Evolutionary conservation across 1,284 basidiomycete genomes (phyloP), one percentile per base, ranked within the genome.

Genomic region (Rhizoctonia solani): DNA sequence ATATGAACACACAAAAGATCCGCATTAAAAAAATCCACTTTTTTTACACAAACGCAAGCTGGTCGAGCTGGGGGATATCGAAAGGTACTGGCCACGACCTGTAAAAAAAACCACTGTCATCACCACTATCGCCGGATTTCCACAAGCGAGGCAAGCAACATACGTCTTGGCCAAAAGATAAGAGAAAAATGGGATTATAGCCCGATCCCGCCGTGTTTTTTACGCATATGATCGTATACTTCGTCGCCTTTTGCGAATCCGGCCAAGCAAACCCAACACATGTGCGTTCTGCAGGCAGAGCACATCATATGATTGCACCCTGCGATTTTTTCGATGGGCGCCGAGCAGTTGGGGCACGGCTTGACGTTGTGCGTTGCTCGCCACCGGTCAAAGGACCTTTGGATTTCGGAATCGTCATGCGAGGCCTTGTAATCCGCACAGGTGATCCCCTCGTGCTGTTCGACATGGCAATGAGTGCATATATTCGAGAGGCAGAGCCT

Each of bases 301-400:
- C 89, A 91, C 30, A 82, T 85, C 81, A 91, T 85, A 74, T 91
- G 89, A 75, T 90, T 87, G 75, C 89, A 91, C 0, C 89, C 89
- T 69, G 86, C 87, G 32, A 77, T 78, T 47, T 85, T 83, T 75
- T 90, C 87, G 72, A 91, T 90, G 4, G 81, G 79, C 1, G 81
- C 80, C 66, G 82, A 82, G 78, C 89, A 91, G 0, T 80, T 80
- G 0, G 89, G 89, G 74, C 88, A 92, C 29, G 79, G 77, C 79
- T 89, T 89, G 68, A 89, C 87, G 70, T 85, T 83, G 72, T 87
- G 80, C 30, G 75, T 74, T 69, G 74, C 75, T 68, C 81, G 79
- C 88, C 87, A 90, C 65, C 82, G 80, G 68, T 81, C 77, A 78
- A 88, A 75, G 27, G 85, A 75, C 55, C 78, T 77, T 61, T 85